Conservation (phyloP, 2,329 filamentous ascomycete genomes). For the Ophiostoma australiae region DNA sequence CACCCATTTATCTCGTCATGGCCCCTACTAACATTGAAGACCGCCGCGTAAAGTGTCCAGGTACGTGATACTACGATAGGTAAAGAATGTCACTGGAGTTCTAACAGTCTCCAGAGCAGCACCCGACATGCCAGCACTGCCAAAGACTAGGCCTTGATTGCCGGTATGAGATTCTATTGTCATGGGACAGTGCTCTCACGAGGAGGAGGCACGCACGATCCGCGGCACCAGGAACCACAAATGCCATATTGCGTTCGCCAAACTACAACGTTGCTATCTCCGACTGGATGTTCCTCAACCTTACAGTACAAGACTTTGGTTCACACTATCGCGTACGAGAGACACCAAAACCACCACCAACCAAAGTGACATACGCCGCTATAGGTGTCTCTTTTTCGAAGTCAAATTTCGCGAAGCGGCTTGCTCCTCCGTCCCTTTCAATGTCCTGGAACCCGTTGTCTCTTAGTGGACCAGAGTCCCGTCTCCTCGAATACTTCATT, state of each 20-base stretch:
- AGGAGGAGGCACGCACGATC: not conserved
- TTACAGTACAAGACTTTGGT: not conserved
- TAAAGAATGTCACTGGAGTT: not conserved
- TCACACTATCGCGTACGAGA: not conserved
- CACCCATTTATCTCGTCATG: not conserved
- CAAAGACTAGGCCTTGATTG: not conserved
- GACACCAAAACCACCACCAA: not conserved
- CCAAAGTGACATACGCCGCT: no score
- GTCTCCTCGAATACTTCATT: not conserved
- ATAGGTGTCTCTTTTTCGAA: no score
- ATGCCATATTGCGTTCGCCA: not conserved
- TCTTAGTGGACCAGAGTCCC: not conserved
- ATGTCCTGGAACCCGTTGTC: not conserved
- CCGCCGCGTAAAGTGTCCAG: constrained; percentile 2
- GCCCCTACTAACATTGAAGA: not conserved
- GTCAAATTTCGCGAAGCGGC: not conserved
- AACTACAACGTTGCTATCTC: not conserved
- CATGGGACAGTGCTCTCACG: not conserved
- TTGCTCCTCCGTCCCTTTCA: not conserved
- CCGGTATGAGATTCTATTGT: not conserved
- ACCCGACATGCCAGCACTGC: not conserved
- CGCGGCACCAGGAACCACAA: not conserved
- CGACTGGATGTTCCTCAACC: constrained; percentile 1
- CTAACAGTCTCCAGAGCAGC: not conserved
- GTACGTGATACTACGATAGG: not conserved